Evolutionary conservation across 2,329 filamentous ascomycete species (phyloP).

Genomic region (Aspergillus aculeatinus): DNA sequence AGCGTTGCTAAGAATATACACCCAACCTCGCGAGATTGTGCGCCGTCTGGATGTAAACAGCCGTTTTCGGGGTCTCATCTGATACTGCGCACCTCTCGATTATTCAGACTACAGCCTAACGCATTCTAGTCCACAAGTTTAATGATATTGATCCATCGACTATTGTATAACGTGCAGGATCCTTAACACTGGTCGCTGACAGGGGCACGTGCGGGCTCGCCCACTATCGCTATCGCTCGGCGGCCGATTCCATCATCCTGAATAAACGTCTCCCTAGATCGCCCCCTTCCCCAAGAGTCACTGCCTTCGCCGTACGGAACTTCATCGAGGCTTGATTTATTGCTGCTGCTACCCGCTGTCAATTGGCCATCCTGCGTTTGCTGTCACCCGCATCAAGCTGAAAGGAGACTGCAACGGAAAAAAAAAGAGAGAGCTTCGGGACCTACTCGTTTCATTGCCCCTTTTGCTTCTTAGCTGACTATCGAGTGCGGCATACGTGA

Average conservation of each 20-base stretch:
- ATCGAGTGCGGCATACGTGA: slow-evolving; percentile 16
- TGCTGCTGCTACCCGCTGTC: background rate
- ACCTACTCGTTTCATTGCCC: slow-evolving; percentile 10
- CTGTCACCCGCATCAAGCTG: background rate
- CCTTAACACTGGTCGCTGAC: slow-evolving; percentile 9
- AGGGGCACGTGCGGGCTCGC: slow-evolving; percentile 21
- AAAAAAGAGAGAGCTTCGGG: slow-evolving; percentile 4
- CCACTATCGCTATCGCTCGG: slow-evolving; percentile 20
- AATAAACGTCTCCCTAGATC: slow-evolving; percentile 10
- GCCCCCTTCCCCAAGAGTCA: background rate
- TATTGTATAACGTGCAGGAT: slow-evolving; percentile 6
- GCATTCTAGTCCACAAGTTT: background rate
- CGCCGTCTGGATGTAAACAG: background rate
- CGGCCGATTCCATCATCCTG: slow-evolving; percentile 15
- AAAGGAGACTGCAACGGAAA: background rate
- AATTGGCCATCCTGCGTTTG: background rate
- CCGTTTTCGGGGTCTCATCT: background rate
- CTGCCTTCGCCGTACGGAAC: background rate
- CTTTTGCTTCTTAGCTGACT: slow-evolving; percentile 8
- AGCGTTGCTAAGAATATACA: slow-evolving; percentile 8
- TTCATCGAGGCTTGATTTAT: background rate
- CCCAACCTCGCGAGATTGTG: slow-evolving; percentile 24
- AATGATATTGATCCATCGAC: slow-evolving; percentile 3
- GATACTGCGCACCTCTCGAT: slow-evolving; percentile 5
- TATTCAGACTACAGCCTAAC: background rate